phyloP scores from a whole-genome alignment of 2,329 filamentous ascomycete genomes.

The Chrysoporthe austroafricana region DNA sequence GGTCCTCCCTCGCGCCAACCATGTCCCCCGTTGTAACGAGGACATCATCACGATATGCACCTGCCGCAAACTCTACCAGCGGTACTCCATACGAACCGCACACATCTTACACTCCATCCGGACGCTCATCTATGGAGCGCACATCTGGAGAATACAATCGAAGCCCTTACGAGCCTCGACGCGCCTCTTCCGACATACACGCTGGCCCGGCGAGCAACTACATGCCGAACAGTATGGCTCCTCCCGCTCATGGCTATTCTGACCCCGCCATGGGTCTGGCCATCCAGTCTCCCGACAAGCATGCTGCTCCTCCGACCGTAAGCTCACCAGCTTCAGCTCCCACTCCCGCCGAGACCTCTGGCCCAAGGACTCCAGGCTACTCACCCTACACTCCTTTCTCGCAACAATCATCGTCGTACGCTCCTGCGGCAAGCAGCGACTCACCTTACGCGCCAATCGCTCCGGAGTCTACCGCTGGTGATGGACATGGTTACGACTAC shows the following conservation, averaged over 20 bases:
- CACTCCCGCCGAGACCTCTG: conserved; percentile 10
- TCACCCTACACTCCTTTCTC: conserved; percentile 25
- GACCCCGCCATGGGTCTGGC: conserved; percentile 31
- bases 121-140: conserved; percentile 50
- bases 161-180: conserved; percentile 46
- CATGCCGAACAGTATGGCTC: conserved; percentile 37
- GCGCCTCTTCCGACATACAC: conserved; percentile 45
- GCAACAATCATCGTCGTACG: conserved; percentile 28
- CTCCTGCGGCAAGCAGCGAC: conserved; percentile 23
- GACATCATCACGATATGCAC: conserved; percentile 56
- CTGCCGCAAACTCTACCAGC: conserved; percentile 38
- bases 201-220: conserved; percentile 40
- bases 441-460: conserved; percentile 22
- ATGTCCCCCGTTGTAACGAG: conserved; percentile 46
- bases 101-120: conserved; percentile 37
- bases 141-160: conserved; percentile 48
- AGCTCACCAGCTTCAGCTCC: conserved; percentile 22
- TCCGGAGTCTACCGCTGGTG: conserved; percentile 33
- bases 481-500: conserved; percentile 56
- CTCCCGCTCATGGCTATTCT: conserved; percentile 39
- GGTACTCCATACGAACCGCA: conserved; percentile 35
- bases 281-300: conserved; percentile 35
- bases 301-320: conserved; percentile 30
- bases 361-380: conserved; percentile 16
- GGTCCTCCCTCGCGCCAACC: conserved; percentile 37